Conservation (phyloP, 23 red algal species). For the Rhodosorus marinus region DNA sequence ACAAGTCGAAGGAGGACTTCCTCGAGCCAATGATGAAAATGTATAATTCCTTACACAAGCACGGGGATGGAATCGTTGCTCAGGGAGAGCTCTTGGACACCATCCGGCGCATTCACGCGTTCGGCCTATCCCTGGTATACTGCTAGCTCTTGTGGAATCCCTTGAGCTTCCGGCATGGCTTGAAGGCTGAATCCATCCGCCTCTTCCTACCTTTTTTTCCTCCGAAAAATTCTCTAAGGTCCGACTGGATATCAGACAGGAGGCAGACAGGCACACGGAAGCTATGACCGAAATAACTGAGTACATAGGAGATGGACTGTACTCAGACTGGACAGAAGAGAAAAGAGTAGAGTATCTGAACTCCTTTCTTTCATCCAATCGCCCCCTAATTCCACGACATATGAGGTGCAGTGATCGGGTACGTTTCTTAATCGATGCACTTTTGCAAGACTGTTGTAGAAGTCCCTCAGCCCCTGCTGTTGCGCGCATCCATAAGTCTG, state of each 20-base stretch:
- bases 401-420: too few species aligned
- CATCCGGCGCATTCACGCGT: constrained; percentile 68
- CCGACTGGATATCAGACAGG: constrained; percentile 81
- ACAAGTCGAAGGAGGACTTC: constrained; percentile 30
- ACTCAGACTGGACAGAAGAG: constrained; percentile 55
- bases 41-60: constrained; percentile 68
- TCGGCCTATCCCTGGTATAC: constrained; percentile 80
- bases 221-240: too few species aligned
- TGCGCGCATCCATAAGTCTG: neutral
- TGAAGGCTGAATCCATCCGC: neutral
- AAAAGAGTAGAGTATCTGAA: constrained; percentile 67
- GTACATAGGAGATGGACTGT: constrained; percentile 61
- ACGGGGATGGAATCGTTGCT: constrained; percentile 49
- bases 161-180: neutral
- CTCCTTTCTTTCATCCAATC: constrained; percentile 24
- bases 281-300: constrained; percentile 71
- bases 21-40: constrained; percentile 81
- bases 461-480: too few species aligned
- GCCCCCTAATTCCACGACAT: constrained; percentile 79
- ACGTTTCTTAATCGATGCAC: neutral
- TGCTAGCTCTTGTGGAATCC: too few species aligned
- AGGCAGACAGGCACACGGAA: constrained; percentile 81
- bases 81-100: constrained; percentile 59
- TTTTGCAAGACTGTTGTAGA: neutral
- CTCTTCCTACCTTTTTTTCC: too few species aligned